These are phyloP conservation scores for Ampelomyces quisqualis DNA, from an alignment of 2,329 filamentous ascomycete genomes.

Conservation along the genomic window DNA sequence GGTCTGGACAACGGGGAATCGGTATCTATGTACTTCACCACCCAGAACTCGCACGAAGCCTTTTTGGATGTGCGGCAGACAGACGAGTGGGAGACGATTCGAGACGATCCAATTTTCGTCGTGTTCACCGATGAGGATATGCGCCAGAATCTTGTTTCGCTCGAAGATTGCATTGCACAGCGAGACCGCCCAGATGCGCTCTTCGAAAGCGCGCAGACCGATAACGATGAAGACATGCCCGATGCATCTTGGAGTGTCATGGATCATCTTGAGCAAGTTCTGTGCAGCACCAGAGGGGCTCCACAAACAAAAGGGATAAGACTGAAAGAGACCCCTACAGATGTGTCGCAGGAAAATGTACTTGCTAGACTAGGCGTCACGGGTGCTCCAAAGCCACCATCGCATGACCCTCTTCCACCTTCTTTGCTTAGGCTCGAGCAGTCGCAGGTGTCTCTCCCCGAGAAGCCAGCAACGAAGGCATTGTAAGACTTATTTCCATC, in stretches of 20 bases:
- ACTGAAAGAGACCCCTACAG: conserved; percentile 2
- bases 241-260: conserved; percentile 43
- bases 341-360: conserved; percentile 40
- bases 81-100: conserved; percentile 52
- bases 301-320: conserved; percentile 7
- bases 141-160: conserved; percentile 41
- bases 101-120: conserved; percentile 53
- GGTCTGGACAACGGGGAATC: conserved; percentile 46
- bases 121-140: conserved; percentile 47
- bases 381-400: conserved; percentile 40
- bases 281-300: conserved; percentile 27
- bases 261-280: conserved; percentile 44
- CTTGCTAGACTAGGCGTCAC: conserved; percentile 42
- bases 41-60: conserved; percentile 47
- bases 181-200: conserved; percentile 42
- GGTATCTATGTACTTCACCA: conserved; percentile 53
- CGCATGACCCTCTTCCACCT: conserved; percentile 20
- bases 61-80: conserved; percentile 52
- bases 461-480: conserved; percentile 14
- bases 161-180: conserved; percentile 47
- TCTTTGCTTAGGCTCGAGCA: conserved; percentile 12
- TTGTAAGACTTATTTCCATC: conserved; percentile 14
- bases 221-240: conserved; percentile 37
- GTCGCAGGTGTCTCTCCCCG: conserved; percentile 14
- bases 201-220: conserved; percentile 20